Evolutionary conservation across 1,139 yeast genomes (phyloP).

Genomic region (Geotrichum candidum): DNA sequence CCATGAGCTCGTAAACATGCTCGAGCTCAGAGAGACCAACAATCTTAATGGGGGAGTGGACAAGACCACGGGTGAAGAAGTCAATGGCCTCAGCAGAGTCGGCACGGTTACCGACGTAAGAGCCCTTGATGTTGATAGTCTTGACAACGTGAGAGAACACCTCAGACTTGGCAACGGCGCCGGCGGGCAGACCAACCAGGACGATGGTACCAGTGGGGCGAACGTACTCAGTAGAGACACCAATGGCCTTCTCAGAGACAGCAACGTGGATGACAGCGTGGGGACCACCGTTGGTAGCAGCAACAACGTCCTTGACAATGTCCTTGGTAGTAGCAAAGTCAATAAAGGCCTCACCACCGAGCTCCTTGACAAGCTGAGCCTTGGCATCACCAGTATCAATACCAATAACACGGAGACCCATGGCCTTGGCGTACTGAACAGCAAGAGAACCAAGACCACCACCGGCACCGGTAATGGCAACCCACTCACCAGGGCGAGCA

Average conservation of each 20-base stretch:
- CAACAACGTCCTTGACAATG: slow-evolving; percentile 45
- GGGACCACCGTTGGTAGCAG: slow-evolving; percentile 67
- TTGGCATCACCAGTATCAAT: slow-evolving; percentile 72
- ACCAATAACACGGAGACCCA: slow-evolving; percentile 73
- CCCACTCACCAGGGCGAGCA: slow-evolving; percentile 68
- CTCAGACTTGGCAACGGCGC: slow-evolving; percentile 55
- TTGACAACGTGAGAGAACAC: slow-evolving; percentile 63
- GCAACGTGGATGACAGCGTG: slow-evolving; percentile 79
- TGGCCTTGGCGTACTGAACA: slow-evolving; percentile 73
- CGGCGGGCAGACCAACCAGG: slow-evolving; percentile 74
- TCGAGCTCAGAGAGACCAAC: slow-evolving; percentile 60
- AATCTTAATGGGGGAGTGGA: slow-evolving; percentile 60
- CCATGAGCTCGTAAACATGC: slow-evolving; percentile 59
- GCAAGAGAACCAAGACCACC: slow-evolving; percentile 83
- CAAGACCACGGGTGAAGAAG: slow-evolving; percentile 63
- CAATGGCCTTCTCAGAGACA: slow-evolving; percentile 66
- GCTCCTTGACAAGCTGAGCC: slow-evolving; percentile 46
- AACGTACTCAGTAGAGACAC: slow-evolving; percentile 61
- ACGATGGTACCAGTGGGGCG: slow-evolving; percentile 75
- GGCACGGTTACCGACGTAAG: slow-evolving; percentile 76
- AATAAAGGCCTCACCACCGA: slow-evolving; percentile 67
- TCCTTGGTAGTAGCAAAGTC: slow-evolving; percentile 51
- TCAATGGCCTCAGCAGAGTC: slow-evolving; percentile 74
- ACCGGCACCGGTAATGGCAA: slow-evolving; percentile 75
- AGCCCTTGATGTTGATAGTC: slow-evolving; percentile 61